Conservation (phyloP, 352 stramenopile species). For the Phytophthora syringae region DNA sequence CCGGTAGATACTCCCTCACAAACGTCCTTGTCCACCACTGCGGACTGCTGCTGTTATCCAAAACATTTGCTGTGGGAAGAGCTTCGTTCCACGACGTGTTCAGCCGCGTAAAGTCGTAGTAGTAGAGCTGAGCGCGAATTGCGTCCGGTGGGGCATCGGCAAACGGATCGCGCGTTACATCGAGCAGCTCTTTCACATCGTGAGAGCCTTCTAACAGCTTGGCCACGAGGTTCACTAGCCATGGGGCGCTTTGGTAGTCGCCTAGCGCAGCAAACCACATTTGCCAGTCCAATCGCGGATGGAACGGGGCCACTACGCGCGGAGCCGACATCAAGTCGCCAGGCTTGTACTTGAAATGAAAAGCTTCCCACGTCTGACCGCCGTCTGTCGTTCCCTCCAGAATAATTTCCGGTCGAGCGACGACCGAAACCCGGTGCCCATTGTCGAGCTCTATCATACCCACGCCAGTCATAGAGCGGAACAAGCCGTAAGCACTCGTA, state of each 20-base stretch:
- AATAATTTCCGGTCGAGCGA: constrained; percentile 90
- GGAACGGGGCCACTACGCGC: constrained; percentile 45
- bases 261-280: constrained; percentile 93
- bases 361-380: constrained; percentile 64
- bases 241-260: constrained; percentile 82
- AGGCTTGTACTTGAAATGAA: constrained; percentile 92
- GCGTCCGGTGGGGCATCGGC: constrained; percentile 41
- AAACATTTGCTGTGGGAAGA: constrained; percentile 38
- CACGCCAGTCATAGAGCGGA: constrained; percentile 91
- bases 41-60: constrained; percentile 32
- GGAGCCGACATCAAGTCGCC: constrained; percentile 49
- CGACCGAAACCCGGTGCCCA: constrained; percentile 50
- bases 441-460: constrained; percentile 43
- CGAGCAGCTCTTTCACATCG: constrained; percentile 73
- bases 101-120: constrained; percentile 88
- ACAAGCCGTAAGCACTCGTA: constrained; percentile 86
- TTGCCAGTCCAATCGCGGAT: constrained; percentile 91
- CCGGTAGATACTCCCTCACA: constrained; percentile 46
- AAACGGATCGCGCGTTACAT: constrained; percentile 65
- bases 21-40: constrained; percentile 58
- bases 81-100: constrained; percentile 64
- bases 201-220: constrained; percentile 77
- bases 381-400: constrained; percentile 73
- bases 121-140: constrained; percentile 74
- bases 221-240: constrained; percentile 87